Base-by-base conservation (phyloP, 2,329 filamentous ascomycete species). In the Fusarium globosum region DNA sequence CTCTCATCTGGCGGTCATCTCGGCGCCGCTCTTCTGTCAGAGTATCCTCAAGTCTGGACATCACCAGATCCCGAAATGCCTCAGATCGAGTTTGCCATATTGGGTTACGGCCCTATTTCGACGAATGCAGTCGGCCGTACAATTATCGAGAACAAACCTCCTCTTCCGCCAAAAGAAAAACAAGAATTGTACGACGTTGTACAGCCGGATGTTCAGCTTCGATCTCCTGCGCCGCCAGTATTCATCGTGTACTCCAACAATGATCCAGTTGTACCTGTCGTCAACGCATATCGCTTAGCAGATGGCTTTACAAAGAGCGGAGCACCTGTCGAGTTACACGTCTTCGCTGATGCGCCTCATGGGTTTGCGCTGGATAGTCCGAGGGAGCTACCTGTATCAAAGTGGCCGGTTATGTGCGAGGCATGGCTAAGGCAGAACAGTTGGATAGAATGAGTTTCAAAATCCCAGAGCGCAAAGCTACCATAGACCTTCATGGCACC, bases 201-300 rank as follows among this genome's bases (percentile, higher is more conserved):
- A 1, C 75, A 77, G 2, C 75, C 75, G 13, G 75, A 77, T 18
- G 57, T 70, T 3, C 75, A 77, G 14, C 56, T 77, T 0, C 42
- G 45, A 8, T 70, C 69, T 11, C 65, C 65, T 0, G 51, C 74
- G 0, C 75, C 75, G 6, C 74, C 73, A 0, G 46, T 52, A 0
- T 77, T 77, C 21, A 76, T 77, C 6, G 72, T 77, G 0, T 77
- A 77, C 15, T 77, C 75, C 2, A 75, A 77, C 14, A 77, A 76
- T 3, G 75, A 77, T 4, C 75, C 75, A 1, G 60, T 77, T 4
- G 75, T 77, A 0, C 75, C 75, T 0, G 73, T 71, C 2, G 20
- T 68, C 12, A 77, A 77, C 8, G 75, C 75, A 0, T 77, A 77
- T 38, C 75, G 75, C 1, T 45, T 77, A 0, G 72, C 75, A 0